Conservation (phyloP, 306 rosid genomes). For the Acacia melanoxylon region DNA sequence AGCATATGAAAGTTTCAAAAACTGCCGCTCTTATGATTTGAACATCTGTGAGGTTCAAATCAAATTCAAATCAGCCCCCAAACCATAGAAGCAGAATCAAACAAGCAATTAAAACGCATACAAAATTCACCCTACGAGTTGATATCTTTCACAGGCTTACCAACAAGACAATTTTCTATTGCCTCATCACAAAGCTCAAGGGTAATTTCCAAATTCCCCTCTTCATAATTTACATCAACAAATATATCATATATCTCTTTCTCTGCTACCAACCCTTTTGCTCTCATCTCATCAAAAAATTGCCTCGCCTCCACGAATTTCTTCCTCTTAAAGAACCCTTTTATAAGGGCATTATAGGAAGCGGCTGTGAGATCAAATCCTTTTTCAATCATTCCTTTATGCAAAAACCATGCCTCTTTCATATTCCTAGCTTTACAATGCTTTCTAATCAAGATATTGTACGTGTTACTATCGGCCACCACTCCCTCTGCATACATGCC, state of each 20-base stretch:
- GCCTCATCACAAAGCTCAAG: constrained; percentile 90
- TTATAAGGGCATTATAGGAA: constrained; percentile 72
- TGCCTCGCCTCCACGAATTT: constrained; percentile 68
- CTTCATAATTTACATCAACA: constrained; percentile 70
- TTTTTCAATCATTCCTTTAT: constrained; percentile 65
- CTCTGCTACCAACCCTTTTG: constrained; percentile 63
- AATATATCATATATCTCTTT: constrained; percentile 76
- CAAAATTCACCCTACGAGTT: constrained; percentile 36
- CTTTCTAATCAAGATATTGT: constrained; percentile 76
- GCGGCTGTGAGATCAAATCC: constrained; percentile 58
- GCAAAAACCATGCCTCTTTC: constrained; percentile 84
- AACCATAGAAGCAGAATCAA: constrained; percentile 14
- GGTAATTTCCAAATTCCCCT: constrained; percentile 72
- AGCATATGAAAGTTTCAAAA: constrained; percentile 16
- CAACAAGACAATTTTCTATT: constrained; percentile 73
- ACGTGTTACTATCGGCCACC: constrained; percentile 69
- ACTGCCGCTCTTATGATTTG: constrained; percentile 5
- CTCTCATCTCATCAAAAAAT: constrained; percentile 87
- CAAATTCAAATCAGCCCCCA: constrained; percentile 31
- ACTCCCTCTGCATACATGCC: constrained; percentile 68
- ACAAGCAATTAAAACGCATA: constrained; percentile 22
- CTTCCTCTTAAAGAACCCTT: constrained; percentile 70
- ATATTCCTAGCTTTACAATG: constrained; percentile 84
- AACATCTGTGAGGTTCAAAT: constrained; percentile 16
- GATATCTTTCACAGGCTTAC: constrained; percentile 15